These are phyloP conservation scores for Lachancea sp. DNA, from an alignment of 805 yeast species.

Conservation along the genomic window DNA sequence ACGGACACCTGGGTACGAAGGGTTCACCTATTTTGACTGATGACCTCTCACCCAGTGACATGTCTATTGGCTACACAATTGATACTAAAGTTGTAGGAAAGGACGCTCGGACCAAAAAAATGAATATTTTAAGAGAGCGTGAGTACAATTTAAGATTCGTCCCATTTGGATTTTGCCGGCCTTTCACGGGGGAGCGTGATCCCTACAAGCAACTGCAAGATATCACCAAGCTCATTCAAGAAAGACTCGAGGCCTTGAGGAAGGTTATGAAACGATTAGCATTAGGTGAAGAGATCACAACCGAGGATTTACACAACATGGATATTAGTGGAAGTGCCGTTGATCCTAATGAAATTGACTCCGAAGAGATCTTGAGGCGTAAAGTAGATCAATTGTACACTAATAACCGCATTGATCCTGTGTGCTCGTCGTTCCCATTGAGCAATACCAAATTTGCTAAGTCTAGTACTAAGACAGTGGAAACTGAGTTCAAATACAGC, in stretches of 20 bases:
- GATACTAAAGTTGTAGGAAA: conserved; percentile 53
- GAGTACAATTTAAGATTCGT: conserved; percentile 36
- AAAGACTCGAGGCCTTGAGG: conserved; percentile 24
- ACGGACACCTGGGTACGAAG: conserved; percentile 44
- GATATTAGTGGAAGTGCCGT: conserved; percentile 27
- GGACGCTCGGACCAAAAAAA: conserved; percentile 26
- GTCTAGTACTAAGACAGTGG: conserved; percentile 16
- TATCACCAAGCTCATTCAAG: conserved; percentile 22
- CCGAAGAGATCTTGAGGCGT: conserved; percentile 23
- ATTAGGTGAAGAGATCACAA: conserved; percentile 20
- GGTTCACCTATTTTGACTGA: conserved; percentile 51
- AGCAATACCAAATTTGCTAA: conserved; percentile 13
- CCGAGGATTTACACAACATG: conserved; percentile 23
- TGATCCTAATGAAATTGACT: conserved; percentile 17
- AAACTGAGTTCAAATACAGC: conserved; percentile 27
- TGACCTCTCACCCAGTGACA: conserved; percentile 43
- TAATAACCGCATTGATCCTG: conserved; percentile 19
- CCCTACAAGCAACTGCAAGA: conserved; percentile 21
- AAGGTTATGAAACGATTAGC: conserved; percentile 21
- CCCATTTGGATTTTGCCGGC: conserved; percentile 35
- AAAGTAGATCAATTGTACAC: conserved; percentile 29
- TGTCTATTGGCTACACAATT: conserved; percentile 46
- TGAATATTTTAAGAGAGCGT: conserved; percentile 32
- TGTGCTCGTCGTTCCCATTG: conserved; percentile 8
- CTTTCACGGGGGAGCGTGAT: conserved; percentile 17